Evolutionary conservation across 2,329 filamentous ascomycete genomes (phyloP).

Genomic region (Sclerotinia subarctica): DNA sequence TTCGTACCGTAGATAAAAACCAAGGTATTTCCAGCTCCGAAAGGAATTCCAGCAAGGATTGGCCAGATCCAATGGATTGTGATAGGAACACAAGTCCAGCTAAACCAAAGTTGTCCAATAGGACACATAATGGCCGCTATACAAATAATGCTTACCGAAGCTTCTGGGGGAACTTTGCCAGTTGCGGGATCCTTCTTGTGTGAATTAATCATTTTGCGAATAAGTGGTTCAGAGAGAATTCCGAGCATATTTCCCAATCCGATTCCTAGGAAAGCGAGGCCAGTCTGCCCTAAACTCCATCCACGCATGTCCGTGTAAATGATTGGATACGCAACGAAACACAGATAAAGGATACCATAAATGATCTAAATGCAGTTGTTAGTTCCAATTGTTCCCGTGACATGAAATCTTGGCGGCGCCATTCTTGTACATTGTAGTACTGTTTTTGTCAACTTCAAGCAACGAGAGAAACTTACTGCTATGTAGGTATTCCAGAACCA

Average conservation of each 20-base stretch:
- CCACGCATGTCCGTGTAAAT: constrained; percentile 72
- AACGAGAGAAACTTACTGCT: constrained; percentile 42
- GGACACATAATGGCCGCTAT: constrained; percentile 73
- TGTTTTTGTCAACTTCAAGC: neutral
- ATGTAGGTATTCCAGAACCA: constrained; percentile 69
- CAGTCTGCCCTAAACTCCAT: constrained; percentile 70
- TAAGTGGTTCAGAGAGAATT: constrained; percentile 65
- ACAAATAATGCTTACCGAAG: constrained; percentile 76
- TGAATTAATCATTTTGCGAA: constrained; percentile 72
- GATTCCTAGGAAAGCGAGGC: constrained; percentile 73
- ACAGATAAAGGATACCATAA: constrained; percentile 84
- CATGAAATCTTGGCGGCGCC: neutral
- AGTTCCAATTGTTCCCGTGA: neutral
- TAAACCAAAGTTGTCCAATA: constrained; percentile 78
- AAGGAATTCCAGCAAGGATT: constrained; percentile 74
- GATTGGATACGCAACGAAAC: constrained; percentile 86
- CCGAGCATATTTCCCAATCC: constrained; percentile 61
- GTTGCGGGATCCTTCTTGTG: constrained; percentile 74
- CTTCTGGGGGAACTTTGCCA: constrained; percentile 71
- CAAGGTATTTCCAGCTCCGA: constrained; percentile 71
- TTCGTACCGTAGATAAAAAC: constrained; percentile 82
- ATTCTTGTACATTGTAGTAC: neutral
- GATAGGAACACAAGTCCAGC: constrained; percentile 78
- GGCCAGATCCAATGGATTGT: constrained; percentile 80
- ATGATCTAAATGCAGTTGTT: constrained; percentile 49